phyloP scores from a whole-genome alignment of 176 grass and related monocot species.

The Eleusine coracana region DNA sequence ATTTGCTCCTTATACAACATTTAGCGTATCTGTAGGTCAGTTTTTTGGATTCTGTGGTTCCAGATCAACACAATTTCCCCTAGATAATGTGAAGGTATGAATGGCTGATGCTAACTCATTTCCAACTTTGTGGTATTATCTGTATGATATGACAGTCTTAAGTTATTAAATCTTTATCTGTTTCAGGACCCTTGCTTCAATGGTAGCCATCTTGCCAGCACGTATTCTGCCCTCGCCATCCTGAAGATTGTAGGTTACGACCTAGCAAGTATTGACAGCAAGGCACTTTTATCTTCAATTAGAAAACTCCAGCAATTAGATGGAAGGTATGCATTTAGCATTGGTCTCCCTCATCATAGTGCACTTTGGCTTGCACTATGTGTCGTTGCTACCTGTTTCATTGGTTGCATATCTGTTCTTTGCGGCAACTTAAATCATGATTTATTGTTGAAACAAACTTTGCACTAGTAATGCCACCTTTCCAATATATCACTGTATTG shows the following conservation, averaged over 20 bases:
- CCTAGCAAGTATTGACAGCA: slow-evolving; percentile 59
- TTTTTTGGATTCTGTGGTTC: slow-evolving; percentile 97
- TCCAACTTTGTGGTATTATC: slow-evolving; percentile 18
- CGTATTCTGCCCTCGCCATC: slow-evolving; percentile 81
- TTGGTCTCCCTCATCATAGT: slow-evolving; percentile 3
- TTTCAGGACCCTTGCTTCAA: slow-evolving; percentile 59
- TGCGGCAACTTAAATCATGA: background rate
- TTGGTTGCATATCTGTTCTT: background rate
- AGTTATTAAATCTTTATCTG: slow-evolving; percentile 12
- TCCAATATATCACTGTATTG: background rate
- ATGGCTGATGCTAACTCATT: background rate
- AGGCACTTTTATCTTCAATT: slow-evolving; percentile 69
- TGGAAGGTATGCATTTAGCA: slow-evolving; percentile 68
- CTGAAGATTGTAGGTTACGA: slow-evolving; percentile 81
- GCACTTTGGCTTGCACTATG: slow-evolving; percentile 5
- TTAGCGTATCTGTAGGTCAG: slow-evolving; percentile 45
- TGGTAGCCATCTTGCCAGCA: slow-evolving; percentile 90
- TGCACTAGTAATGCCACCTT: slow-evolving; percentile 10
- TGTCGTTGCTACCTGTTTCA: slow-evolving; percentile 18
- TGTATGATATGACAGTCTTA: slow-evolving; percentile 18
- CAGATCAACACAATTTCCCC: slow-evolving; percentile 66
- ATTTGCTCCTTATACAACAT: slow-evolving; percentile 3
- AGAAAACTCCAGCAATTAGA: slow-evolving; percentile 80
- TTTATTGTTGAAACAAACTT: slow-evolving; percentile 7
- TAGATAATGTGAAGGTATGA: slow-evolving; percentile 37